Evolutionary conservation across 106 monocot genomes (phyloP).

Genomic region (Posidonia australis): DNA sequence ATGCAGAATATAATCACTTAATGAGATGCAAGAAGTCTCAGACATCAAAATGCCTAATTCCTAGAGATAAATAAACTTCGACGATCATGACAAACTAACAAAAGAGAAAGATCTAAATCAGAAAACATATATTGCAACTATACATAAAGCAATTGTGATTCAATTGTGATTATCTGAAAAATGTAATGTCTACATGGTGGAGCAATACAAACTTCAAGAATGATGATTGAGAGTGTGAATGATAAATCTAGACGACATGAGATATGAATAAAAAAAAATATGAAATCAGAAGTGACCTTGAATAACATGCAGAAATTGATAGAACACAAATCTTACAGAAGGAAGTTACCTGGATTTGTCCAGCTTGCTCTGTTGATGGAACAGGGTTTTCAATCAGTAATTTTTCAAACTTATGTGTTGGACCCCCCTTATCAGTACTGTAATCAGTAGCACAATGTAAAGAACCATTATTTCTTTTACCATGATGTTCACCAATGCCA

Average conservation of each 20-base stretch:
- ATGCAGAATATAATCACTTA: constrained; percentile 9
- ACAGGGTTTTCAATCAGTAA: neutral
- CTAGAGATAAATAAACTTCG: no score
- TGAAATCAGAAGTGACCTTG: neutral
- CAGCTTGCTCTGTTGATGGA: neutral
- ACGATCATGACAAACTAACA: no score
- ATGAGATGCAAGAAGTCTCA: neutral
- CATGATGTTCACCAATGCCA: neutral
- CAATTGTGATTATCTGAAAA: no score
- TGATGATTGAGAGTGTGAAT: no score
- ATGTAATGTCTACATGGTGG: no score
- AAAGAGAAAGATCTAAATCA: no score
- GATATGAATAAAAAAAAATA: neutral
- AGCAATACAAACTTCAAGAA: no score
- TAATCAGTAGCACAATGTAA: neutral
- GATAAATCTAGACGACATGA: neutral
- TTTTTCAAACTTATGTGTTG: neutral
- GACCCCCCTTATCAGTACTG: neutral
- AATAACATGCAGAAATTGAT: neutral
- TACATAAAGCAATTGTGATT: no score
- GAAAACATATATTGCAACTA: no score
- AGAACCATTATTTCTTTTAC: neutral
- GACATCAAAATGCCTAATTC: no score
- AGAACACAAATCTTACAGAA: neutral
- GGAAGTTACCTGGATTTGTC: neutral